A percentile compares a stretch with the other conserved stretches of the same genome.
These are phyloP conservation scores for Debaryomyces sp. DNA, from an alignment of 1,139 yeast species.

Conservation along the genomic window DNA sequence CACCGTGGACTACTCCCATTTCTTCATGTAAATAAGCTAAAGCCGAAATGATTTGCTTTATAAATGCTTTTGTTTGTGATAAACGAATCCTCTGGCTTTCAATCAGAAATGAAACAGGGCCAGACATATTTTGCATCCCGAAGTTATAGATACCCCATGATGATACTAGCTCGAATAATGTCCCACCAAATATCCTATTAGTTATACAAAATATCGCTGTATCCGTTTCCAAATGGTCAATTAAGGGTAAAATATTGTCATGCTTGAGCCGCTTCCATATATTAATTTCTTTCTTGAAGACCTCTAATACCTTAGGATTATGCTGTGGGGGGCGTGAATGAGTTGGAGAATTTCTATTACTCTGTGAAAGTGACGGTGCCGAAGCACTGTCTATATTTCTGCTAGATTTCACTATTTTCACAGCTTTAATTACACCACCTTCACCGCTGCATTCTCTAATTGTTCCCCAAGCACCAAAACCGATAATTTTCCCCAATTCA, in stretches of 20 bases:
- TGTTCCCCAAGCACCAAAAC: conserved; percentile 91
- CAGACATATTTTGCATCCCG: conserved; percentile 29
- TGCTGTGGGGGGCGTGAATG: conserved; percentile 9
- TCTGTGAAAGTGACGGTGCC: conserved; percentile 9
- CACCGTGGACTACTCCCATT: conserved; percentile 81
- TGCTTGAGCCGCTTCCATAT: conserved; percentile 77
- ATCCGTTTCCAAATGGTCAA: conserved; percentile 62
- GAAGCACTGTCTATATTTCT: conserved; percentile 30
- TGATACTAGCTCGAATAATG: conserved; percentile 75
- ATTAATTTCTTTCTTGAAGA: conserved; percentile 69
- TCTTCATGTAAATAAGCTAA: conserved; percentile 69
- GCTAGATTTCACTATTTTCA: conserved; percentile 69
- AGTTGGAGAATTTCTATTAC: conserved; percentile 10
- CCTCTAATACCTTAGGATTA: conserved; percentile 40
- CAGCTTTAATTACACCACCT: conserved; percentile 59
- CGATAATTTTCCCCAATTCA: conserved; percentile 75
- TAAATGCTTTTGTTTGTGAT: conserved; percentile 28
- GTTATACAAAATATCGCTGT: conserved; percentile 74
- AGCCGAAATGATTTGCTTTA: conserved; percentile 61
- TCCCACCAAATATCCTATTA: conserved; percentile 74
- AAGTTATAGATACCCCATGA: conserved; percentile 58
- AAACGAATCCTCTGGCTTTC: conserved; percentile 28
- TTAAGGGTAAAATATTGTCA: conserved; percentile 62
- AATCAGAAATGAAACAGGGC: conserved; percentile 35
- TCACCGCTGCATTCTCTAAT: conserved; percentile 67